Evolutionary conservation across 306 rosid genomes (phyloP), one percentile per base, ranked within the genome.

Genomic region (Biancaea sappan): DNA sequence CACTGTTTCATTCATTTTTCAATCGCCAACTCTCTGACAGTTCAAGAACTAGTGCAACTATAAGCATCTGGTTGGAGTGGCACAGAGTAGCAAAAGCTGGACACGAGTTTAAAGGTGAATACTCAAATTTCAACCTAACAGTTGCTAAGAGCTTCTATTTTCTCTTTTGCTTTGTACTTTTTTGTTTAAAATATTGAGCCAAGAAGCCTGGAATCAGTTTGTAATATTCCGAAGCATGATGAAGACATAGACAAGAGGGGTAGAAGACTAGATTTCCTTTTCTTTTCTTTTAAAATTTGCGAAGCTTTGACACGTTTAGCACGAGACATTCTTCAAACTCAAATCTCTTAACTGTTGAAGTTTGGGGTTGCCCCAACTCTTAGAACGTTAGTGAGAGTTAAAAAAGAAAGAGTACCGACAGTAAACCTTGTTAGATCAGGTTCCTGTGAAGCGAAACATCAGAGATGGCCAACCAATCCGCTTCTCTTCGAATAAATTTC

Each of bases 361-460:
- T 66, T 57, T 66, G 12, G 44, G 72, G 46, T 56, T 40, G 71
- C 66, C 15, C 29, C 13, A 62, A 59, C 72, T 31, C 75, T 48
- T 64, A 51, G 13, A 72, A n/a, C 52, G 47, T 22, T 3, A 16
- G 10, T 8, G 21, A 29, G 29, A 68, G 38, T 29, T 28, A 57
- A 54, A 31, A 48, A n/a, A n/a, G 3, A 51, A 51, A 59, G 7
- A 10, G n/a, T 32, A 18, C 11, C 6, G 0, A 58, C 24, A 5
- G 41, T 15, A 59, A 59, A n/a, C 43, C 43, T n/a, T 60, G 44
- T 60, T 18, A 34, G 47, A 35, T 13, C n/a, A 35, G 67, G 47
- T 25, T 70, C 52, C 52, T 51, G 58, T 18, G 47, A 67, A 68
- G 46, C 18, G 67, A 59, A 22, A 41, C 50, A 32, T 43, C n/a